Base-by-base conservation (phyloP, 495 filamentous ascomycete species). In the Achaetomiella virescens region DNA sequence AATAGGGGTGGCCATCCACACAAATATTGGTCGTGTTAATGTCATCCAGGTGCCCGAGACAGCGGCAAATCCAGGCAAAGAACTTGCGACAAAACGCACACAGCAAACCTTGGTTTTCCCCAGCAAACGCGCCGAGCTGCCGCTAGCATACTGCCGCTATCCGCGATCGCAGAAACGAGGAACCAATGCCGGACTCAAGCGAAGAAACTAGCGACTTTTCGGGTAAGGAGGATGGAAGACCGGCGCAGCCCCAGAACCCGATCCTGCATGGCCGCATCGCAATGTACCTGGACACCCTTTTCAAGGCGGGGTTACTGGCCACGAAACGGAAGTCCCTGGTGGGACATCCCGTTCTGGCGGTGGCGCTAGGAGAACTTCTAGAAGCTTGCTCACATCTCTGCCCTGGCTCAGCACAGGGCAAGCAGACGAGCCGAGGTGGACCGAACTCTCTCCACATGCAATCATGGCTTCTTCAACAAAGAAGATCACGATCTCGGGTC, bases 301-400 rank as follows among this genome's bases (percentile, higher is more conserved):
- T n/a, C n/a, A 40, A 2, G 36, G 25, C 37, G 48, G 48, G 18
- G 47, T 48, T 33, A 25, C 31, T 25, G 38, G 38, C 31, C 25
- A 35, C 43, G 54, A 20, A 27, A 37, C 29, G 54, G 49, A 42
- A 18, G 8, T 33, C 10, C 33, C 33, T 7, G 21, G 24, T 22
- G 37, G 48, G 37, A 10, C 47, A 17, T 36, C 38, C 47, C 40
- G 54, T 37, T 33, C 44, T 12, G 9, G 11, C 29, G 18, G 27
- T 6, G 29, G 24, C 47, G 33, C 55, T 42, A 52, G 22, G 27
- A 60, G 58, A 20, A 14, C 40, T 62, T 65, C 62, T 55, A 53
- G 62, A 65, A 65, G 48, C 29, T 29, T 59, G 55, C n/a, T n/a
- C 57, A 37, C 54, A 51, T 52, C 36, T 48, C 42, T 46, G 42